phyloP scores from a whole-genome alignment of 1,139 yeast genomes.

The Zygosaccharomyces sapae region DNA sequence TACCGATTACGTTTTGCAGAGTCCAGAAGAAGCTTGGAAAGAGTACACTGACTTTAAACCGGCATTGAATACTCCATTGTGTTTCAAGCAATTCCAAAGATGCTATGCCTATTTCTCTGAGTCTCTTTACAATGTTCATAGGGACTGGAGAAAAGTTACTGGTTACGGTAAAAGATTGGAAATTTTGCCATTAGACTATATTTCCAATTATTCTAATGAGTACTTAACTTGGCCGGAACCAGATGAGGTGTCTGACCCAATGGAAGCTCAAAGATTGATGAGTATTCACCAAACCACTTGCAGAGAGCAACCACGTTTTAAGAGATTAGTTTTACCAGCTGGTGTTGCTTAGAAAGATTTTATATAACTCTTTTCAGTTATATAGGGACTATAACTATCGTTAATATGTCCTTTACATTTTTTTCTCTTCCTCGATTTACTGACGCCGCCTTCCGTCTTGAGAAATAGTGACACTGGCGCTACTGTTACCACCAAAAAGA shows the following conservation, averaged over 20 bases:
- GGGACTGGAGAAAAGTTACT: slow-evolving; percentile 57
- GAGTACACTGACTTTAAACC: slow-evolving; percentile 50
- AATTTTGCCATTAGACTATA: slow-evolving; percentile 47
- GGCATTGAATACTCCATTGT: slow-evolving; percentile 42
- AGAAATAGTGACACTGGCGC: too few relatives aligned
- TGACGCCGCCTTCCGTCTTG: too few relatives aligned
- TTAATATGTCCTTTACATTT: too few relatives aligned
- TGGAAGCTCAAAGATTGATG: slow-evolving; percentile 46
- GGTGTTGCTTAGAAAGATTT: too few relatives aligned
- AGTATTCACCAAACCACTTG: slow-evolving; percentile 46
- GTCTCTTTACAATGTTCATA: slow-evolving; percentile 49
- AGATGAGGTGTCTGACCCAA: slow-evolving; percentile 45
- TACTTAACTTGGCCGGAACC: slow-evolving; percentile 51
- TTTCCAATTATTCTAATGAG: slow-evolving; percentile 50
- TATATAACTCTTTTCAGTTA: too few relatives aligned
- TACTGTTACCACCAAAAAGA: too few relatives aligned
- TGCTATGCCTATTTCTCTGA: slow-evolving; percentile 51
- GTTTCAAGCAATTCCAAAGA: slow-evolving; percentile 49
- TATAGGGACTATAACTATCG: too few relatives aligned
- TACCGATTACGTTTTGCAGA: slow-evolving; percentile 44
- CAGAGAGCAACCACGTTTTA: slow-evolving; percentile 48
- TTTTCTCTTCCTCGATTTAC: not conserved
- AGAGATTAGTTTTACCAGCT: slow-evolving; percentile 39
- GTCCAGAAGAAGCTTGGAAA: slow-evolving; percentile 47
- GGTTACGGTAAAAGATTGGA: slow-evolving; percentile 53